Conservation (phyloP, 306 rosid genomes). For the Trifolium subterraneum region DNA sequence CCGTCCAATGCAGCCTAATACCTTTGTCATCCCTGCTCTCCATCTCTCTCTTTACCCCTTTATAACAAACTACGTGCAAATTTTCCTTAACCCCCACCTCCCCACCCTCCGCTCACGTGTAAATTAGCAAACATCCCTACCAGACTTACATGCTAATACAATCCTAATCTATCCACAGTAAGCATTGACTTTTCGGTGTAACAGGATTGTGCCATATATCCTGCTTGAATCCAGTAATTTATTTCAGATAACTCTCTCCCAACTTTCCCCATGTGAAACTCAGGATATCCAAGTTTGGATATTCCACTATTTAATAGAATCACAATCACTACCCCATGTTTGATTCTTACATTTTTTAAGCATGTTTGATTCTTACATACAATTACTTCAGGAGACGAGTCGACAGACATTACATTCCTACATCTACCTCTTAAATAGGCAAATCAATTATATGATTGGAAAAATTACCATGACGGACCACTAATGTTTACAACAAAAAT, state of each 20-base stretch:
- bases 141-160: background rate
- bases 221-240: constrained; percentile 19
- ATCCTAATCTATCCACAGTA: constrained; percentile 9
- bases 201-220: constrained; percentile 7
- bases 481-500: constrained; percentile 9
- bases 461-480: background rate
- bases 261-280: background rate
- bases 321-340: background rate
- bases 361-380: constrained; percentile 12
- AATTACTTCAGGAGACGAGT: constrained; percentile 1
- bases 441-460: constrained; percentile 1
- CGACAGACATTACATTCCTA: background rate
- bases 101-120: too few relatives aligned
- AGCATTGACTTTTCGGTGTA: constrained; percentile 5
- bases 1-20: background rate
- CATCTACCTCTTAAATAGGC: background rate
- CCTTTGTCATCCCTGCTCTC: background rate
- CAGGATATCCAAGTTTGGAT: background rate
- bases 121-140: background rate
- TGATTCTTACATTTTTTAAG: constrained; percentile 8
- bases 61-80: too few relatives aligned
- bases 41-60: background rate
- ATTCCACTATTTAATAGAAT: background rate
- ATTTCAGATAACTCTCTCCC: background rate
- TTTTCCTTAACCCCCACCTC: too few relatives aligned